Evolutionary conservation across 768 basidiomycete genomes (phyloP).

Genomic region (Saitozyma sp.): DNA sequence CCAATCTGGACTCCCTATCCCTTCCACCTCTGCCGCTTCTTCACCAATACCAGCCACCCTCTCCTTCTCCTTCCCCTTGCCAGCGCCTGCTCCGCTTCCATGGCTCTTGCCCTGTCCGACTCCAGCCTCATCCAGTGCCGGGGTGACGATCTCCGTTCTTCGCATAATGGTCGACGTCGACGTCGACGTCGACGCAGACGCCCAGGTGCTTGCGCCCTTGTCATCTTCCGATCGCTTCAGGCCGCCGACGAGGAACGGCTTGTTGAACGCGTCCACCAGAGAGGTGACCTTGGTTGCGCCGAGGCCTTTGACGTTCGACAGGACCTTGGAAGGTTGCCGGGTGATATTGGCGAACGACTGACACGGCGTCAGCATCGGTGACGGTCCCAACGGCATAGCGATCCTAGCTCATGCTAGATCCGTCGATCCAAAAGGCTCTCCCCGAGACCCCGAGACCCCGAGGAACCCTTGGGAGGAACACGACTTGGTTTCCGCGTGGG

Average conservation of each 20-base stretch:
- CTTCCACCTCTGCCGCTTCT: slow-evolving; percentile 1
- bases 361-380: too few relatives aligned
- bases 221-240: slow-evolving; percentile 9
- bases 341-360: slow-evolving; percentile 87
- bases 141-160: background rate
- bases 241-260: slow-evolving; percentile 63
- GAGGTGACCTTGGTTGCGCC: slow-evolving; percentile 91
- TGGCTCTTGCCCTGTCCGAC: background rate
- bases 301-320: slow-evolving; percentile 84
- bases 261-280: slow-evolving; percentile 84
- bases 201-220: background rate
- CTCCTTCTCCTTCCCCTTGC: slow-evolving; percentile 11
- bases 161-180: background rate
- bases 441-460: too few relatives aligned
- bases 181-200: background rate
- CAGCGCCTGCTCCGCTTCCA: slow-evolving; percentile 2
- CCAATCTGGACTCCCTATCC: slow-evolving; percentile 34
- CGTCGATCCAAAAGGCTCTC: too few relatives aligned
- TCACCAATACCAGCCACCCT: slow-evolving; percentile 10
- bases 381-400: too few relatives aligned
- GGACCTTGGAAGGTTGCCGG: slow-evolving; percentile 67
- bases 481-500: background rate
- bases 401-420: too few relatives aligned
- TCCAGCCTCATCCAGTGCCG: background rate
- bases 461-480: too few relatives aligned